Conservation (phyloP, 129 eudicot genomes). For the Daucus carota region DH1_v3.0 NC_030386.2:4520501-4521000, state of each 20-base stretch:
- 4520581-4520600: too few relatives aligned
- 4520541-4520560: too few relatives aligned
- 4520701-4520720: too few relatives aligned
- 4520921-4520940: conserved; percentile 21
- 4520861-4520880: conserved; percentile 54
- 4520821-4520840: background rate
- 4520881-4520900: conserved; percentile 43
- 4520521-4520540: too few relatives aligned
- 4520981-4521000: conserved; percentile 28
- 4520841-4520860: conserved; percentile 17
- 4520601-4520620: too few relatives aligned
- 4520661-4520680: too few relatives aligned
- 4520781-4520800: conserved; percentile 40
- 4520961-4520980: conserved; percentile 32
- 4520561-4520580: too few relatives aligned
- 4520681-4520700: too few relatives aligned
- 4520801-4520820: conserved; percentile 22
- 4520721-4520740: background rate
- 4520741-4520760: conserved; percentile 27
- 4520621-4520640: too few relatives aligned
- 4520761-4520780: conserved; percentile 42
- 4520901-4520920: conserved; percentile 22
- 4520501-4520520: too few relatives aligned
- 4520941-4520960: conserved; percentile 29
- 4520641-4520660: too few relatives aligned